Base-by-base conservation (phyloP, 2,329 filamentous ascomycete species). In the Hymenoscyphus occultus region DNA sequence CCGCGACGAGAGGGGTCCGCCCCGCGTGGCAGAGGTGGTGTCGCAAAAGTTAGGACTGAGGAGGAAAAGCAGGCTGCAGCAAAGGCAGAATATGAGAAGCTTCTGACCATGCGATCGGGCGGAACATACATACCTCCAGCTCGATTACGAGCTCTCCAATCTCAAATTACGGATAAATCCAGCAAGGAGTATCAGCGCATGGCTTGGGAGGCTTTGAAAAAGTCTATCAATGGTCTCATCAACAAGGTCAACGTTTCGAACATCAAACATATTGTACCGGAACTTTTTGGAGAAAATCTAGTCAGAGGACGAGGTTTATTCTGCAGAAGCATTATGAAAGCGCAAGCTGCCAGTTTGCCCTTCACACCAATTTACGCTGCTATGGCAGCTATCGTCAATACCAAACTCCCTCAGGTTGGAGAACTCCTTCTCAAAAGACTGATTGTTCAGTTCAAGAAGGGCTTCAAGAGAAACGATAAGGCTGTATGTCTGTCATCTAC, bases 181-280 rank as follows among this genome's bases (percentile, higher is more conserved):
- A 96, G 90, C 78, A 96, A 97, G 78, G 95, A 98, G 80, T 98
- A 97, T 76, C 95, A 98, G 84, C 91, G 95, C 73, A 96, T 99
- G 92, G 93, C 93, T 9, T 99, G 95, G 95, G 95, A 99, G 79
- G 94, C 94, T 13, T 81, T 99, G 74, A 99, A 99, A 82, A 99
- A 99, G 82, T 95, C 91, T 59, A 97, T 99, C 80, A 98, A 99
- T 76, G 95, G 95, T 72, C 81, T 99, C 70, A 97, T 99, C 84
- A 99, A 99, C 84, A 99, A 99, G 82, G 91, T 97, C 82, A 98
- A 98, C 79, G 91, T 94, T 64, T 92, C 91, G 40, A 99, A 99
- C 78, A 98, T 99, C 84, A 98, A 99, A 79, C 86, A 91, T 75
- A 97, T 99, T 68, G 93, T 98, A 31, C 94, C 94, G 1, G 95